Conservation (phyloP, 2,329 filamentous ascomycete species). For the Cercospora nicotianae region DNA sequence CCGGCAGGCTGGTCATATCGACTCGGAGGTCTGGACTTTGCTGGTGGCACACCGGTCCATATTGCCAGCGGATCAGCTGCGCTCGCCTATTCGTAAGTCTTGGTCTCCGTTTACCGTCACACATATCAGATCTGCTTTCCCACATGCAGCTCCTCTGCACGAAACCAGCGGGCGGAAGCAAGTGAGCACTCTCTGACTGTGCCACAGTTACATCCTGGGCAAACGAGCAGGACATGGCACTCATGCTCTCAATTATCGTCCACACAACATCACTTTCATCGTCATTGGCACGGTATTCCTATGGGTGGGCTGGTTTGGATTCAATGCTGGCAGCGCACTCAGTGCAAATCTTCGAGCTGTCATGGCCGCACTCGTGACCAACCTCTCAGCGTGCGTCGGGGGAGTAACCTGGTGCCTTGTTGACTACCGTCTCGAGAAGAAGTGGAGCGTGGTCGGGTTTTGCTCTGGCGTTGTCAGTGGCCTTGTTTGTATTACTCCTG, state of each 20-base stretch:
- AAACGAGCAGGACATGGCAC: slow-evolving; percentile 82
- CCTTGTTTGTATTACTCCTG: slow-evolving; percentile 84
- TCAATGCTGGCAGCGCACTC: slow-evolving; percentile 94
- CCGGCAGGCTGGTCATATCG: slow-evolving; percentile 73
- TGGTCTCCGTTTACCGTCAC: not conserved
- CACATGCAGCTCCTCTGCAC: not conserved
- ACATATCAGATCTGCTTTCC: not conserved
- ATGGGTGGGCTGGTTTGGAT: slow-evolving; percentile 95
- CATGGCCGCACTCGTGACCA: slow-evolving; percentile 84
- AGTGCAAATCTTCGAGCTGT: slow-evolving; percentile 72
- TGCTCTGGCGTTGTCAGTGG: slow-evolving; percentile 88
- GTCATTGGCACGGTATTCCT: slow-evolving; percentile 91
- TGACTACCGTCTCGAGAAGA: slow-evolving; percentile 83
- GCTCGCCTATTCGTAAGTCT: slow-evolving; percentile 63
- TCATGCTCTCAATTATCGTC: slow-evolving; percentile 85
- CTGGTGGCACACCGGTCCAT: slow-evolving; percentile 86
- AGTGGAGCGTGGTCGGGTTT: slow-evolving; percentile 92
- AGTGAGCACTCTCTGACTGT: not conserved
- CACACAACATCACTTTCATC: slow-evolving; percentile 90
- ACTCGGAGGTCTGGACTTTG: slow-evolving; percentile 83
- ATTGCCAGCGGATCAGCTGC: slow-evolving; percentile 83
- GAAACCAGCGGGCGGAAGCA: not conserved
- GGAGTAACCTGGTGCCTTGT: slow-evolving; percentile 87
- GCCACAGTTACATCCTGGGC: slow-evolving; percentile 75
- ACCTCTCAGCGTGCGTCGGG: slow-evolving; percentile 78